These are phyloP conservation scores for sweet orange (Citrus sinensis) DNA, from an alignment of 345 rosid genomes.

Conservation along the genomic window DNA sequence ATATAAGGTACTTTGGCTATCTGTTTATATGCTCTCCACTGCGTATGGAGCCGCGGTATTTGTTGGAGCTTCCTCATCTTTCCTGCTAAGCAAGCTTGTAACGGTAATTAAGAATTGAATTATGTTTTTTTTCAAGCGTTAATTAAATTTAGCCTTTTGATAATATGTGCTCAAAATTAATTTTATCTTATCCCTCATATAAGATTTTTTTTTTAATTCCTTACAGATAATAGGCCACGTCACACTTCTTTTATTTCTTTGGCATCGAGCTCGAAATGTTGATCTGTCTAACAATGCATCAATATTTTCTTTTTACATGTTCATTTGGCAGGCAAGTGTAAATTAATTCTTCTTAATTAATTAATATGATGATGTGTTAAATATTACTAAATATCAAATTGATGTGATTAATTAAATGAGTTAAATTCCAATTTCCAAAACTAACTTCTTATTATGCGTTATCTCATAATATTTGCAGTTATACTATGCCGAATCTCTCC, in stretches of 20 bases:
- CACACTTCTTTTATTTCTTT: conserved; percentile 16
- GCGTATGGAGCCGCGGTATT: conserved; percentile 28
- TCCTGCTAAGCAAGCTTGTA: conserved; percentile 16
- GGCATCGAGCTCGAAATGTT: conserved; percentile 22
- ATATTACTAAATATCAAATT: no score
- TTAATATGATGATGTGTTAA: not conserved
- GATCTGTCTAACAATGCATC: conserved; percentile 23
- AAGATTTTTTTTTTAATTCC: no score
- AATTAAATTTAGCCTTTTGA: no score
- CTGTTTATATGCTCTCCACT: conserved; percentile 24
- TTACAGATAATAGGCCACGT: conserved; percentile 28
- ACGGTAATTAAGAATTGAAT: conserved; percentile 8
- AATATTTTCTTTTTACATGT: conserved; percentile 25
- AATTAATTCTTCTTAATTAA: no score
- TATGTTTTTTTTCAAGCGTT: no score
- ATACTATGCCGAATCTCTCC: conserved; percentile 28
- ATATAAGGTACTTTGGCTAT: conserved; percentile 24
- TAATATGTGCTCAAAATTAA: not conserved
- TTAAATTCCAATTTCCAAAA: not conserved
- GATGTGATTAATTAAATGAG: no score
- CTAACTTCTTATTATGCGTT: not conserved
- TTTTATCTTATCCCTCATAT: not conserved
- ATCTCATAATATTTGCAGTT: conserved; percentile 15
- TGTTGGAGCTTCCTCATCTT: conserved; percentile 24
- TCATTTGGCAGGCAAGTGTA: conserved; percentile 31